Conservation (phyloP, 2,329 filamentous ascomycete genomes). For the Diaporthe citrichinensis region DNA sequence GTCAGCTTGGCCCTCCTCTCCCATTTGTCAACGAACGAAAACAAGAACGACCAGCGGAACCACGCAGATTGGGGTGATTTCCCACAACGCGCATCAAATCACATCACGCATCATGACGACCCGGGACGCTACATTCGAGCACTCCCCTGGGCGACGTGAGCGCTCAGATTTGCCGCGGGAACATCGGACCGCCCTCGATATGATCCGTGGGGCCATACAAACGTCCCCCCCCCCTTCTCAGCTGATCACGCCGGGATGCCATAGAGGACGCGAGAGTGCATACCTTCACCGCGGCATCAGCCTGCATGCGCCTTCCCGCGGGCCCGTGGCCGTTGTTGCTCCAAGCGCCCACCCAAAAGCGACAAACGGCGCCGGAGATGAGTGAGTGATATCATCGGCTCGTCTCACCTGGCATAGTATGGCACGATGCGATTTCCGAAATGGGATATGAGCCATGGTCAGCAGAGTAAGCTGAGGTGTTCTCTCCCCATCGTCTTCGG, state of each 20-base stretch:
- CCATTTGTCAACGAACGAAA: conserved; percentile 31
- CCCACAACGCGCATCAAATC: conserved; percentile 1
- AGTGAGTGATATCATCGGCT: conserved; percentile 15
- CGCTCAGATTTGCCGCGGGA: conserved; percentile 25
- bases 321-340: neutral
- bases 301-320: conserved; percentile 15
- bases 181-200: conserved; percentile 24
- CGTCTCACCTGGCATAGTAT: conserved; percentile 21
- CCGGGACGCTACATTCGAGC: conserved; percentile 23
- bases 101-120: neutral
- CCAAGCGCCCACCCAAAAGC: neutral
- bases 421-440: neutral
- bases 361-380: neutral
- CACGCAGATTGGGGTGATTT: conserved; percentile 28
- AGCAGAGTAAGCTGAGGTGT: neutral
- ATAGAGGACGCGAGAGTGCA: conserved; percentile 6
- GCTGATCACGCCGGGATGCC: conserved; percentile 12
- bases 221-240: neutral
- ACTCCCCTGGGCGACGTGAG: conserved; percentile 12
- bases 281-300: neutral
- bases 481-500: neutral
- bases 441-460: neutral
- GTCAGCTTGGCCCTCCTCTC: conserved; percentile 12
- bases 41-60: conserved; percentile 12
- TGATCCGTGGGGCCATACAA: conserved; percentile 10